Base-by-base conservation (phyloP, 2,329 filamentous ascomycete species). In the Alternaria postmessia region DNA sequence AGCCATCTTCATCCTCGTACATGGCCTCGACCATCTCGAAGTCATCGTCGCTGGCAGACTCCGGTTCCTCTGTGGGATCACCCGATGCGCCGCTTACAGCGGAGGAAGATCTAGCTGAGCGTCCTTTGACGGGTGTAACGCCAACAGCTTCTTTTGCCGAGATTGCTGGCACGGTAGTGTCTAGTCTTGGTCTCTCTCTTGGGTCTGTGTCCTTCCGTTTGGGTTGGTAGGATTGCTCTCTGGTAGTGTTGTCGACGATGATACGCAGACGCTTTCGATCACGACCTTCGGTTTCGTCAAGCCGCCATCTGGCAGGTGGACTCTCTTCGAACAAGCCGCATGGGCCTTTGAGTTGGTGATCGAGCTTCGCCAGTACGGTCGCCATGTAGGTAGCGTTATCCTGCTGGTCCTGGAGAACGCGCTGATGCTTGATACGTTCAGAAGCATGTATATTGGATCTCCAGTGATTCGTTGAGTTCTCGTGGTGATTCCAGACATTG, bases 1-100 rank as follows among this genome's bases (percentile, higher is more conserved):
- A 96, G 1, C 89, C 90, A 67, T 95, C 93, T 26, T 92, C 87
- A 41, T 91, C 88, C 57, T 94, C 91, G 70, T 93, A 93, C 0
- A 94, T 94, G 62, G 97, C 94, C 61, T 98, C 94, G 7, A 99
- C 90, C 66, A 99, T 88, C 79, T 99, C 95, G 73, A 97, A 99
- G 67, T 96, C 96, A 46, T 98, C 95, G 58, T 97, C 95, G 0
- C 89, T 76, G 38, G 78, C 81, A 4, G 80, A 81, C 5, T 75
- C 70, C 5, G 81, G 72, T 2, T 80, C 77, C 8, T 81, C 80
- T 55, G 76, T 76, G 0, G 81, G 71, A 3, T 69, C 63, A 4
- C 78, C 75, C 16, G 68, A 64, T 20, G 60, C 55, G 12, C 59
- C 55, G 16, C 59, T 65, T 2, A 62, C 46, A 16, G 64, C 67